Conservation (phyloP, 202 grass and related monocot species). For the Zizania palustris region DNA sequence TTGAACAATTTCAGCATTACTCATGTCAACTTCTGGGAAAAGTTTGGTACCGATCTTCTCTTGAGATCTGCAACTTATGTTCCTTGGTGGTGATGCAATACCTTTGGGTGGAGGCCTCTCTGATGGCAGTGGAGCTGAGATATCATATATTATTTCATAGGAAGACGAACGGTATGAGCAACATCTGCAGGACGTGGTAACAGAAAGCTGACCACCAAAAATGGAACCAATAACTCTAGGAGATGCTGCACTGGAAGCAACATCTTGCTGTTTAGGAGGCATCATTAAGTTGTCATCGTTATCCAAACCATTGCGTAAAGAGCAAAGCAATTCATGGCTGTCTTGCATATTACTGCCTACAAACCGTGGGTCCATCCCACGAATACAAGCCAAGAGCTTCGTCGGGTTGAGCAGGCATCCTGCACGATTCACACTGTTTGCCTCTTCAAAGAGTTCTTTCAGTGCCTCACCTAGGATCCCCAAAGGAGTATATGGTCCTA, state of each 20-base stretch:
- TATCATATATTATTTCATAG: constrained; percentile 37
- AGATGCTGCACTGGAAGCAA: background rate
- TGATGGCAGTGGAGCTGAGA: constrained; percentile 43
- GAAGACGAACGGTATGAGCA: constrained; percentile 43
- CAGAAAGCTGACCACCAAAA: constrained; percentile 48
- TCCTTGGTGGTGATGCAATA: constrained; percentile 37
- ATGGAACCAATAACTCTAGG: constrained; percentile 48
- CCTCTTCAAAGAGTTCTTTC: constrained; percentile 56
- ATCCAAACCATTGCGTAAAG: constrained; percentile 51
- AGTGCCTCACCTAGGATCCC: constrained; percentile 39
- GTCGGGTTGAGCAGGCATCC: constrained; percentile 33
- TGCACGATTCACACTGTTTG: constrained; percentile 36
- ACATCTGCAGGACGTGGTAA: constrained; percentile 43
- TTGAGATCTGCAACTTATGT: constrained; percentile 29
- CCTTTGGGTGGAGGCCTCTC: constrained; percentile 31
- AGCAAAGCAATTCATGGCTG: constrained; percentile 63
- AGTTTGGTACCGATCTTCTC: constrained; percentile 14
- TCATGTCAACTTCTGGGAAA: constrained; percentile 30
- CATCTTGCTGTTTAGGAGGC: background rate
- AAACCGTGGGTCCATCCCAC: constrained; percentile 39
- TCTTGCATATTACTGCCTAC: constrained; percentile 48
- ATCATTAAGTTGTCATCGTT: constrained; percentile 37
- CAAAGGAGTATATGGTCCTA: constrained; percentile 21
- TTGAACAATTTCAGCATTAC: constrained; percentile 5
- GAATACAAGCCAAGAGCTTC: constrained; percentile 47